phyloP scores from a whole-genome alignment of 164 flowering plant species.

The Platanus orientalis region DNA sequence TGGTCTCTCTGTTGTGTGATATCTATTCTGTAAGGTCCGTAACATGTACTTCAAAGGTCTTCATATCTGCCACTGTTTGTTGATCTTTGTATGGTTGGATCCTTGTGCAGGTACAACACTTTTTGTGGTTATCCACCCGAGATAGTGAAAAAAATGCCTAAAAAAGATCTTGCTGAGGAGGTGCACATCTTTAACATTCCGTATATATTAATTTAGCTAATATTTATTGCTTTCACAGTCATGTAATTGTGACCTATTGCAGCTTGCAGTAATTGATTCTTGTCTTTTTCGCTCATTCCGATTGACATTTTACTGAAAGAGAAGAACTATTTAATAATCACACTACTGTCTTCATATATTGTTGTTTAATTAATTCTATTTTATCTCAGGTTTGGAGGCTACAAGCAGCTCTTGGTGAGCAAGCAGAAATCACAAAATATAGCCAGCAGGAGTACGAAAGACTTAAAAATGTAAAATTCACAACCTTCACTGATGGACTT shows the following conservation, averaged over 20 bases:
- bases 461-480: slow-evolving; percentile 72
- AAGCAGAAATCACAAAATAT: slow-evolving; percentile 82
- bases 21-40: not conserved
- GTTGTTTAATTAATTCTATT: not conserved
- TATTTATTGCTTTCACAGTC: too few relatives aligned
- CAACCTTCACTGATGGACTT: slow-evolving; percentile 12
- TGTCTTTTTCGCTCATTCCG: not conserved
- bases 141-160: slow-evolving; percentile 71
- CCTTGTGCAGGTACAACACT: slow-evolving; percentile 51
- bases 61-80: not conserved
- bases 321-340: not conserved
- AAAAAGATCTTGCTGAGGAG: slow-evolving; percentile 81
- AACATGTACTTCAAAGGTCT: too few relatives aligned
- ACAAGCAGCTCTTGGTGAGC: slow-evolving; percentile 81
- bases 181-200: slow-evolving; percentile 19
- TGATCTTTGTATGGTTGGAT: slow-evolving; percentile 7
- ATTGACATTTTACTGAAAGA: too few relatives aligned
- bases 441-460: slow-evolving; percentile 89
- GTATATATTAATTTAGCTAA: not conserved
- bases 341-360: not conserved
- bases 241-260: too few relatives aligned
- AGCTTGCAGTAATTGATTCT: too few relatives aligned
- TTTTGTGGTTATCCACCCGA: slow-evolving; percentile 64
- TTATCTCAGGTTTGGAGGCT: slow-evolving; percentile 63
- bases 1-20: not conserved